phyloP scores from a whole-genome alignment of 176 grass and related monocot species.

The Carex littledalei region DNA sequence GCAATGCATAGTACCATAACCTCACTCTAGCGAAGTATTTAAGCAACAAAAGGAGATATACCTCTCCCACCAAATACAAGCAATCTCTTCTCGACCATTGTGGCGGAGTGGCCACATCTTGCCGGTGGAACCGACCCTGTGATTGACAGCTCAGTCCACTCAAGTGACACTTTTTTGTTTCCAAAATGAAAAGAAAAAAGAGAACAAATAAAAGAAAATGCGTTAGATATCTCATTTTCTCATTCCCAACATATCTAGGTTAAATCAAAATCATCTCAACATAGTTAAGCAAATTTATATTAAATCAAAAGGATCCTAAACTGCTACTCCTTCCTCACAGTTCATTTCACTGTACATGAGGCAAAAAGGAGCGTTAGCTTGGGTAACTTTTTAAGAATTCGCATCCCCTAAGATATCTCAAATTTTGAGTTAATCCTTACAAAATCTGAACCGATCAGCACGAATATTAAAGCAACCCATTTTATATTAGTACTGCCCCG shows the following conservation, averaged over 20 bases:
- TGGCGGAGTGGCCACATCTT: conserved; percentile 89
- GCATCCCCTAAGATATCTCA: too few relatives aligned
- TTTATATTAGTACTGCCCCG: too few relatives aligned
- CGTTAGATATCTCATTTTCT: neutral
- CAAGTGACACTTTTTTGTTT: conserved; percentile 58
- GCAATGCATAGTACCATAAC: too few relatives aligned
- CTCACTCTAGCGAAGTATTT: neutral
- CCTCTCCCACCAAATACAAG: conserved; percentile 95
- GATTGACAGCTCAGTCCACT: conserved; percentile 83
- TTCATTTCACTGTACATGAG: neutral
- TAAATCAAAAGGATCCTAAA: neutral
- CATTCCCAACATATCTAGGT: conserved; percentile 14
- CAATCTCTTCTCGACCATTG: conserved; percentile 95
- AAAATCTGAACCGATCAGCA: too few relatives aligned
- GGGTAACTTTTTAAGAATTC: neutral
- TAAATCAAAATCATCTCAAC: neutral
- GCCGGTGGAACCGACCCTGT: conserved; percentile 62
- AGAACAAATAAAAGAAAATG: neutral
- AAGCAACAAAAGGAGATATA: conserved; percentile 27
- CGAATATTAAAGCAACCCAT: too few relatives aligned
- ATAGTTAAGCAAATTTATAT: neutral
- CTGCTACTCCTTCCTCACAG: neutral
- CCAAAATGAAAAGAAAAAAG: conserved; percentile 11
- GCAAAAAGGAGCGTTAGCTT: neutral
- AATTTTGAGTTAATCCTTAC: too few relatives aligned